Evolutionary conservation across 371 early-diverging fungal species (phyloP).

Genomic region (Massospora cicadina): DNA sequence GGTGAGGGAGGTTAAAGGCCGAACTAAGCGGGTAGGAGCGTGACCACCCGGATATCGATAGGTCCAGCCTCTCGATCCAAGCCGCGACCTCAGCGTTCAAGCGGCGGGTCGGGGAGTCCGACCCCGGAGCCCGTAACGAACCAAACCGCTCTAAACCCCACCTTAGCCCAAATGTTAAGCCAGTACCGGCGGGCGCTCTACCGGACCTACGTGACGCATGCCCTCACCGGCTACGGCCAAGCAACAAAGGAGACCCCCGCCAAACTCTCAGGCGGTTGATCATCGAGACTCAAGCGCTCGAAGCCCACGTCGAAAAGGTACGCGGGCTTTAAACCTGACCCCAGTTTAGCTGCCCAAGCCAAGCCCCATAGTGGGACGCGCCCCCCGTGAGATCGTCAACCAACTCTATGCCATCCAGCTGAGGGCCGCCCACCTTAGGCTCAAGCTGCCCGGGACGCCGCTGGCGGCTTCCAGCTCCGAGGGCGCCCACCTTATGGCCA

Average conservation of each 20-base stretch:
- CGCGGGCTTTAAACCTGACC: neutral
- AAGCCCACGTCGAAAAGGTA: neutral
- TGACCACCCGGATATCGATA: slow-evolving; percentile 5
- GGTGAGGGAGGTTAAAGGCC: neutral
- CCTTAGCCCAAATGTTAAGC: neutral
- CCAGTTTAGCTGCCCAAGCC: neutral
- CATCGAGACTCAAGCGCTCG: slow-evolving; percentile 5
- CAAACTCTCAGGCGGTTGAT: neutral
- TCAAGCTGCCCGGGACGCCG: neutral
- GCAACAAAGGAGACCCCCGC: neutral
- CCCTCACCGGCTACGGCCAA: neutral
- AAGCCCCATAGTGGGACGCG: neutral
- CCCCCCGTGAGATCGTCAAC: neutral
- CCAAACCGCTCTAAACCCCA: neutral
- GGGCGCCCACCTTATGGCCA: neutral
- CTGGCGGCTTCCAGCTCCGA: neutral
- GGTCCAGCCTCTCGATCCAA: neutral
- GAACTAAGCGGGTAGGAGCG: neutral
- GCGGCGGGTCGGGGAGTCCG: slow-evolving; percentile 5
- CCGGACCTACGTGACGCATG: neutral
- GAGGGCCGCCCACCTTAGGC: neutral
- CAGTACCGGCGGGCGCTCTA: neutral
- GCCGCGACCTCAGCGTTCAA: neutral
- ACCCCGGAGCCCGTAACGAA: neutral
- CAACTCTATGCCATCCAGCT: neutral